These are phyloP conservation scores for Spongospora subterranea DNA, from an alignment of 208 protist species.

Conservation along the genomic window DNA sequence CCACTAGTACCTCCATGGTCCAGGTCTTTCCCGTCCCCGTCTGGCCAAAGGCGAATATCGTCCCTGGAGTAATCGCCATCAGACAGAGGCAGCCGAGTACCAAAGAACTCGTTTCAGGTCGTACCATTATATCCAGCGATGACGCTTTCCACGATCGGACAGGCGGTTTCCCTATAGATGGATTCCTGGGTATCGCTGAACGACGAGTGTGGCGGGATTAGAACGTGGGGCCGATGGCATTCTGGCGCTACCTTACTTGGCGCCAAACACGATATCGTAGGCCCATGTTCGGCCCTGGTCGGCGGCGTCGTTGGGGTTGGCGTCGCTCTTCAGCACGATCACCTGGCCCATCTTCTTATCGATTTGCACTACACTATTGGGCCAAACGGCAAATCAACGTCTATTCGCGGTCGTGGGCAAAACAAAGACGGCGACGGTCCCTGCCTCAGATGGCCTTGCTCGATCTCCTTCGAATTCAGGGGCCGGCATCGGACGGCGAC, in stretches of 20 bases:
- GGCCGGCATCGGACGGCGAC: slow-evolving; percentile 68
- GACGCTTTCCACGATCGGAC: slow-evolving; percentile 43
- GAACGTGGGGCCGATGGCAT: neutral
- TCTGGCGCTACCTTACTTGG: neutral
- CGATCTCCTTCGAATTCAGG: slow-evolving; percentile 68
- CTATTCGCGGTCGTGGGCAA: neutral
- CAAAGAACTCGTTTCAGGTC: too few relatives aligned
- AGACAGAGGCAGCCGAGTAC: neutral
- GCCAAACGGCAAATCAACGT: neutral
- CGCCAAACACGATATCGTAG: slow-evolving; percentile 12
- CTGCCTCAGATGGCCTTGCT: slow-evolving; percentile 28
- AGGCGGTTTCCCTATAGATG: slow-evolving; percentile 4
- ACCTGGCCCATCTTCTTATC: slow-evolving; percentile 5
- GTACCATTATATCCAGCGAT: slow-evolving; percentile 22
- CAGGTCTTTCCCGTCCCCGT: slow-evolving; percentile 90
- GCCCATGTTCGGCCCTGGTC: neutral
- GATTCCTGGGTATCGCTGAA: slow-evolving; percentile 40
- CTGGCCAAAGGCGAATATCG: slow-evolving; percentile 92
- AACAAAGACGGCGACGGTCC: neutral
- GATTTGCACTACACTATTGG: neutral
- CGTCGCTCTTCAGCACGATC: neutral
- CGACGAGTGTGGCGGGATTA: neutral
- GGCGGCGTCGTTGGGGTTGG: neutral
- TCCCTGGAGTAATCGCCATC: slow-evolving; percentile 82
- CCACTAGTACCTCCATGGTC: slow-evolving; percentile 82